Evolutionary conservation across 139 green algal genomes (phyloP).

Genomic region (Chlamydomonas schloesseri): DNA sequence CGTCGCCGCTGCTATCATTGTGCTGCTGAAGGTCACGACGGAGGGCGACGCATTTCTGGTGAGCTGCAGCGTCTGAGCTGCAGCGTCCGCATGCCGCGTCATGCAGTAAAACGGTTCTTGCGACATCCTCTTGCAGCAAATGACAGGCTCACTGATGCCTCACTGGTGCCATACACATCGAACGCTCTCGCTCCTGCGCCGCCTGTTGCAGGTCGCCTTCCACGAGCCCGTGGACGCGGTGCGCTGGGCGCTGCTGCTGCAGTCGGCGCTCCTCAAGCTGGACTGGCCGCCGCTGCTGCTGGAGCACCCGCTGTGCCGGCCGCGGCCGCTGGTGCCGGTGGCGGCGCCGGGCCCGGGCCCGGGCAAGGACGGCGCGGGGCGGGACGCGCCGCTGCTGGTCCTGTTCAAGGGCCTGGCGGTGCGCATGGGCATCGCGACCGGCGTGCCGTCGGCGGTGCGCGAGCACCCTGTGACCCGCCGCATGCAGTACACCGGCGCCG

Average conservation of each 20-base stretch:
- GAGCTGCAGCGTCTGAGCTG: too few relatives aligned
- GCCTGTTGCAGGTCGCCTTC: too few relatives aligned
- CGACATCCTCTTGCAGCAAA: too few relatives aligned
- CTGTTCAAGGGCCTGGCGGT: slow-evolving; percentile 35
- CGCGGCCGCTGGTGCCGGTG: slow-evolving; percentile 24
- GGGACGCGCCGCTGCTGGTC: slow-evolving; percentile 8
- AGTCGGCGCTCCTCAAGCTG: slow-evolving; percentile 35
- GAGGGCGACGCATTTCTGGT: slow-evolving; percentile 41
- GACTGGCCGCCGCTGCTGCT: slow-evolving; percentile 38
- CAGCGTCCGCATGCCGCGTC: too few relatives aligned
- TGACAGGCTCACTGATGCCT: too few relatives aligned
- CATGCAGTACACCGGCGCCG: slow-evolving; percentile 42
- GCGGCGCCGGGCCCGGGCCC: background rate
- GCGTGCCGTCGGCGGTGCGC: slow-evolving; percentile 1
- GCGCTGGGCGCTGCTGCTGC: slow-evolving; percentile 33
- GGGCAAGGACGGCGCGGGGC: too few relatives aligned
- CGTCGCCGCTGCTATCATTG: background rate
- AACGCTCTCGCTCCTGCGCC: too few relatives aligned
- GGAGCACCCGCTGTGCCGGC: slow-evolving; percentile 32
- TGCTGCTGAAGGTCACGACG: slow-evolving; percentile 12
- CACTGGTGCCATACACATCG: too few relatives aligned
- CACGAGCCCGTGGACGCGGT: slow-evolving; percentile 34
- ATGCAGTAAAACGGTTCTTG: too few relatives aligned
- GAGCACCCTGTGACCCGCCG: slow-evolving; percentile 35
- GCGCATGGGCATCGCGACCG: slow-evolving; percentile 36